Base-by-base conservation (phyloP, 2,329 filamentous ascomycete species). In the Trichoderma sp. region DNA sequence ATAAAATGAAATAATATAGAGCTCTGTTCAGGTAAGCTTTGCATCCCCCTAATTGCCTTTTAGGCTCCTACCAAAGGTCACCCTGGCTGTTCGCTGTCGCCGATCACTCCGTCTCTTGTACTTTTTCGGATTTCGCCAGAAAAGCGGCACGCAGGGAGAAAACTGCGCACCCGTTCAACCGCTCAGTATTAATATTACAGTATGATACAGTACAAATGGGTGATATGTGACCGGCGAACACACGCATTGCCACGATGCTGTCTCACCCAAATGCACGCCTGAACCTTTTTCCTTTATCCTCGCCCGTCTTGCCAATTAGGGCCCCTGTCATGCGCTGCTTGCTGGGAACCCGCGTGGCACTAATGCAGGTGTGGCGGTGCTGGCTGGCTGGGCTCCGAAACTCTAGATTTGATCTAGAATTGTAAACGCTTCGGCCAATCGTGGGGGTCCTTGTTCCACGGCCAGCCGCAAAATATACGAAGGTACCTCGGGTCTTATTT, bases 301-400 rank as follows among this genome's bases (percentile, higher is more conserved):
- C 30, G 32, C 24, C 53, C 39, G 26, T 62, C 21, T 61, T 61
- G 43, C 67, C 67, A 70, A 67, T 51, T 39, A 21, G 26, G 28
- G 28, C 67, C 66, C 67, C 57, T 70, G 57, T 58, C 67, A 62
- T 51, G 67, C 67, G 43, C 67, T 58, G 15, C 28, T 53, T 61
- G 56, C 67, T 70, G 67, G 67, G 67, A 70, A 62, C 67, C 67
- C 67, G 67, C 67, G 67, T 70, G 67, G 75, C 80, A 79, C 80
- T 81, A 81, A 81, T 80, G 79, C 79, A 79, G 77, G 77, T 78
- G 79, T 80, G 79, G 79, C 79, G 79, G 79, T 81, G 79, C 71
- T 72, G 70, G 65, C 28, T 68, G 62, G 62, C 51, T 72, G 71
- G 65, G 57, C 57, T 62, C 57, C 32, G 66, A 62, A 70, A 56